A percentile compares a stretch with the other conserved stretches of the same genome.
phyloP scores from a whole-genome alignment of 192 early-diverging fungal genomes.

The Rhizophagus sp. region DNA sequence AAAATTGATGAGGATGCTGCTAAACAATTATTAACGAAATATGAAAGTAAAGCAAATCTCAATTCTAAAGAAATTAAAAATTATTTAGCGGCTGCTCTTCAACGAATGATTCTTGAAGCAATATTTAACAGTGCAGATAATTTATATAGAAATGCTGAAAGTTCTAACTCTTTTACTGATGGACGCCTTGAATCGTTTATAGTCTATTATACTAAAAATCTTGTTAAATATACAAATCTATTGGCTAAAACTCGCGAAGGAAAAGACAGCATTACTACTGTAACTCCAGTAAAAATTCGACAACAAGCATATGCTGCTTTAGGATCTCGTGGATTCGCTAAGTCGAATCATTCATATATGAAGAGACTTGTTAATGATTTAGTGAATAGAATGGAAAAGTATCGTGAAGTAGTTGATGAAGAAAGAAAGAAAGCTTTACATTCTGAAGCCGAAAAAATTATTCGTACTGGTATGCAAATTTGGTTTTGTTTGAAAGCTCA shows the following conservation, averaged over 20 bases:
- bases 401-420: not conserved
- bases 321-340: conserved; percentile 3
- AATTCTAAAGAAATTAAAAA: not conserved
- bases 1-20: not conserved
- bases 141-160: not conserved
- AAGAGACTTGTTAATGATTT: not conserved
- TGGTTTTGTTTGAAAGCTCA: conserved; percentile 15
- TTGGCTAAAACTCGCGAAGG: not conserved
- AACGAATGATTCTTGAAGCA: conserved; percentile 9
- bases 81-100: not conserved
- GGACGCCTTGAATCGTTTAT: not conserved
- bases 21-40: not conserved
- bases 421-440: not conserved
- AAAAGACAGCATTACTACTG: not conserved
- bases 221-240: not conserved
- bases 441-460: not conserved
- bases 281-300: conserved; percentile 11
- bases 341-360: not conserved
- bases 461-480: not conserved
- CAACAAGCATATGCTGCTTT: conserved; percentile 10
- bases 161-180: not conserved
- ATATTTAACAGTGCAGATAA: not conserved
- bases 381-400: not conserved
- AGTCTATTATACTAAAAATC: not conserved
- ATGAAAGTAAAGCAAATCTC: not conserved